Conservation (phyloP, 257 asterid species). For the Catharanthus roseus region DNA sequence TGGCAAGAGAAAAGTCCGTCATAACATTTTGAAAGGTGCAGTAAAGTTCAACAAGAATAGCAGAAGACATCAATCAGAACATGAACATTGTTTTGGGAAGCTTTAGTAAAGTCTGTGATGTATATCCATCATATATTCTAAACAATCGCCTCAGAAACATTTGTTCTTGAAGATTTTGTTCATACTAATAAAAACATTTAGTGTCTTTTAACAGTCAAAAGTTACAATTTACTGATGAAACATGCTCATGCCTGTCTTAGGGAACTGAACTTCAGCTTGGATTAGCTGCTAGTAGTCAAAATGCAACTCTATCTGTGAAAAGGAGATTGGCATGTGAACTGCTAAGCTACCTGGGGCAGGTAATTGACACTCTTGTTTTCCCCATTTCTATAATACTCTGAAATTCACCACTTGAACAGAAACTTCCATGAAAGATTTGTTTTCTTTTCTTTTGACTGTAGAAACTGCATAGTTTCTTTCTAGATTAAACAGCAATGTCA, state of each 20-base stretch:
- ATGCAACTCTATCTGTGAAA: slow-evolving; percentile 78
- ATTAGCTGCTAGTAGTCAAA: slow-evolving; percentile 65
- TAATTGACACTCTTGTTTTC: slow-evolving; percentile 17
- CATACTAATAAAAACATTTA: too few species aligned
- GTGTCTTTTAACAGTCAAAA: too few species aligned
- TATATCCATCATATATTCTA: too few species aligned
- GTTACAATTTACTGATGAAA: not conserved
- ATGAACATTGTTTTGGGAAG: too few species aligned
- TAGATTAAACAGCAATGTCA: not conserved
- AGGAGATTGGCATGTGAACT: slow-evolving; percentile 88
- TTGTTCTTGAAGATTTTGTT: too few species aligned
- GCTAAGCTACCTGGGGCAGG: slow-evolving; percentile 59
- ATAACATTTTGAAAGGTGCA: not conserved
- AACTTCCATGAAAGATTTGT: too few species aligned
- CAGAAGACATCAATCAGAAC: not conserved
- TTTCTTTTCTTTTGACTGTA: too few species aligned
- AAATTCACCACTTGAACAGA: too few species aligned
- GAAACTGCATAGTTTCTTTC: too few species aligned
- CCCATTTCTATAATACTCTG: not conserved
- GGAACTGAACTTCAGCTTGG: slow-evolving; percentile 87
- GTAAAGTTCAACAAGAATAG: not conserved
- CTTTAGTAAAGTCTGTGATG: not conserved
- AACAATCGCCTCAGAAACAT: too few species aligned
- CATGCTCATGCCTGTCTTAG: slow-evolving; percentile 30
- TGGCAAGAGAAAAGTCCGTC: not conserved